These are phyloP conservation scores for Penicillium argentinense DNA, from an alignment of 495 filamentous ascomycete species.

Conservation along the genomic window DNA sequence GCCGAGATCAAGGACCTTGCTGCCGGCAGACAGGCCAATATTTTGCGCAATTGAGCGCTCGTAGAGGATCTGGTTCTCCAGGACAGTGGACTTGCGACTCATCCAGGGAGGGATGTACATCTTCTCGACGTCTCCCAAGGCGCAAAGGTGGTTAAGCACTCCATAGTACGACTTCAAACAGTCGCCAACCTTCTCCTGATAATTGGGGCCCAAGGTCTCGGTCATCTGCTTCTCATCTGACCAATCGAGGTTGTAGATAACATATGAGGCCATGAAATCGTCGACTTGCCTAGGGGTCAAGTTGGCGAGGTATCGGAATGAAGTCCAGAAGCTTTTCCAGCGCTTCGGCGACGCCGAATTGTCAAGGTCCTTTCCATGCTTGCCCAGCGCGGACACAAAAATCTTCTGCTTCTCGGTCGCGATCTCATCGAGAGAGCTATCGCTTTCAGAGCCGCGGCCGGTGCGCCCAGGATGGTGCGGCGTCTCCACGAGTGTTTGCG, in stretches of 20 bases:
- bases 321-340: conserved; percentile 53
- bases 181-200: conserved; percentile 58
- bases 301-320: conserved; percentile 57
- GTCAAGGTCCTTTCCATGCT: conserved; percentile 34
- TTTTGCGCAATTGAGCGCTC: conserved; percentile 56
- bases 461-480: conserved; percentile 23
- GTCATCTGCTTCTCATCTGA: conserved; percentile 58
- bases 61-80: conserved; percentile 57
- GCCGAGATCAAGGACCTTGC: conserved; percentile 58
- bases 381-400: conserved; percentile 17
- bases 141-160: conserved; percentile 64
- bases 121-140: conserved; percentile 66
- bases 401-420: conserved; percentile 39
- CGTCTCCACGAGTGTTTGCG: conserved; percentile 21
- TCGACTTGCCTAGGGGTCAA: conserved; percentile 60
- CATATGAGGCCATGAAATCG: conserved; percentile 65
- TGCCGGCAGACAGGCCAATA: conserved; percentile 50
- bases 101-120: conserved; percentile 68
- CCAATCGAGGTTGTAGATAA: conserved; percentile 68
- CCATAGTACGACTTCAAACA: conserved; percentile 62
- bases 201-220: conserved; percentile 55
- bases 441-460: conserved; percentile 41
- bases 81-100: conserved; percentile 54
- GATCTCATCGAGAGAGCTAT: conserved; percentile 41
- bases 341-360: conserved; percentile 54